A percentile compares a stretch with the other conserved stretches of the same genome.
Conservation (phyloP, 768 basidiomycete genomes). For the Panus rudis region DNA sequence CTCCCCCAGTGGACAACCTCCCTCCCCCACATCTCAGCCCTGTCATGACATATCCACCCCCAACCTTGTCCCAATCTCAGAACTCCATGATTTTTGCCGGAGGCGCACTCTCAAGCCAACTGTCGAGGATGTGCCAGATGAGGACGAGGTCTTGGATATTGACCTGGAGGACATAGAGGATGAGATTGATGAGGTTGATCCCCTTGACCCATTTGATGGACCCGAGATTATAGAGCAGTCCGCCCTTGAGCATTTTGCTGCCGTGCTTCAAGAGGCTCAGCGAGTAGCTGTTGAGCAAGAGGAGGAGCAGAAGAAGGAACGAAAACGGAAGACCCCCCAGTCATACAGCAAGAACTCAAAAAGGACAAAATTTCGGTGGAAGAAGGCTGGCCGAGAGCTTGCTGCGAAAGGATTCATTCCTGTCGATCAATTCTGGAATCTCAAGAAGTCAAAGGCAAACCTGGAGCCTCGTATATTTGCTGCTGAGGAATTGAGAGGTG, state of each 20-base stretch:
- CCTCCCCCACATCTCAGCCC: too few relatives aligned
- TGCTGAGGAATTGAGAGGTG: too few relatives aligned
- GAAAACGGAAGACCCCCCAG: not conserved
- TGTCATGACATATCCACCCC: too few relatives aligned
- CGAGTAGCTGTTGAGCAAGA: not conserved
- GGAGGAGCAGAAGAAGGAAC: not conserved
- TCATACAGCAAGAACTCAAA: not conserved
- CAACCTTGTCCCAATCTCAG: too few relatives aligned
- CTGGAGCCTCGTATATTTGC: not conserved
- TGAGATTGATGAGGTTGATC: not conserved
- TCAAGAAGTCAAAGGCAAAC: too few relatives aligned
- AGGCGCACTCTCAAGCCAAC: not conserved
- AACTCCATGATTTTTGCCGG: too few relatives aligned
- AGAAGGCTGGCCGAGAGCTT: not conserved
- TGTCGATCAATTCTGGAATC: not conserved
- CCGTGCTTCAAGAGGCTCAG: not conserved
- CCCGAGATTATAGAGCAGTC: too few relatives aligned
- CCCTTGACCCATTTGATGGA: too few relatives aligned
- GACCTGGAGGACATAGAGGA: not conserved
- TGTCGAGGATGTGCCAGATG: slow-evolving; percentile 4
- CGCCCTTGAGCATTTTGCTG: slow-evolving; percentile 1
- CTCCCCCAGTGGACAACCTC: too few relatives aligned
- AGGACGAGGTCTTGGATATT: slow-evolving; percentile 1
- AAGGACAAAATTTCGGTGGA: not conserved
- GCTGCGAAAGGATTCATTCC: not conserved